Evolutionary conservation across 257 asterid species (phyloP).

Genomic region (Penstemon eatonii): DNA sequence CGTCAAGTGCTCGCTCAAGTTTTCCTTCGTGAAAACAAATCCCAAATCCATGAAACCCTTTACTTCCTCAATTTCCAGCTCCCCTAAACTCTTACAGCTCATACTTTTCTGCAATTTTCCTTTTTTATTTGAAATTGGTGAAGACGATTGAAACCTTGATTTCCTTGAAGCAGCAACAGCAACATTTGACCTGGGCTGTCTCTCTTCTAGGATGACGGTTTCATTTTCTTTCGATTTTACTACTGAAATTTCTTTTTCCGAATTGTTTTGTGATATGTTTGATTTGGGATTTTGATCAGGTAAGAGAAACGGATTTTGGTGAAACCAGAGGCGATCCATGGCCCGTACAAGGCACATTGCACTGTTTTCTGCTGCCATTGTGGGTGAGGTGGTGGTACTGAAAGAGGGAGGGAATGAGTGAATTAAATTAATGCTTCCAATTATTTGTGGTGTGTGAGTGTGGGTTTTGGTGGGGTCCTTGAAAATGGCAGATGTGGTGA

Average conservation of each 20-base stretch:
- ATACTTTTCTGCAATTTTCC: constrained; percentile 36
- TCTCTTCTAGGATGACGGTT: constrained; percentile 30
- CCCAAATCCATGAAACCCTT: constrained; percentile 75
- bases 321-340: constrained; percentile 69
- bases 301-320: constrained; percentile 19
- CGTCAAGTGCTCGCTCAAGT: constrained; percentile 38
- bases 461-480: neutral
- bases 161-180: constrained; percentile 2
- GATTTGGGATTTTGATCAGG: neutral
- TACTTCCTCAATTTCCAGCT: constrained; percentile 69
- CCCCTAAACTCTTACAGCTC: constrained; percentile 55
- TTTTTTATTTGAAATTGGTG: constrained; percentile 32
- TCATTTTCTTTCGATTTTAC: constrained; percentile 20
- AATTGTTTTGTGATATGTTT: constrained; percentile 18
- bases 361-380: constrained; percentile 49
- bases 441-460: too few relatives aligned
- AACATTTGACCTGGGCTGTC: constrained; percentile 26
- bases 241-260: constrained; percentile 30
- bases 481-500: constrained; percentile 47
- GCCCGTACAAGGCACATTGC: constrained; percentile 32
- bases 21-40: constrained; percentile 49
- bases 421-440: neutral
- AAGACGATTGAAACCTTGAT: constrained; percentile 34
- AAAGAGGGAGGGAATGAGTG: constrained; percentile 1
- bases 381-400: constrained; percentile 12